phyloP scores from a whole-genome alignment of 176 grass and related monocot species.

The Panicum miliaceum region DNA sequence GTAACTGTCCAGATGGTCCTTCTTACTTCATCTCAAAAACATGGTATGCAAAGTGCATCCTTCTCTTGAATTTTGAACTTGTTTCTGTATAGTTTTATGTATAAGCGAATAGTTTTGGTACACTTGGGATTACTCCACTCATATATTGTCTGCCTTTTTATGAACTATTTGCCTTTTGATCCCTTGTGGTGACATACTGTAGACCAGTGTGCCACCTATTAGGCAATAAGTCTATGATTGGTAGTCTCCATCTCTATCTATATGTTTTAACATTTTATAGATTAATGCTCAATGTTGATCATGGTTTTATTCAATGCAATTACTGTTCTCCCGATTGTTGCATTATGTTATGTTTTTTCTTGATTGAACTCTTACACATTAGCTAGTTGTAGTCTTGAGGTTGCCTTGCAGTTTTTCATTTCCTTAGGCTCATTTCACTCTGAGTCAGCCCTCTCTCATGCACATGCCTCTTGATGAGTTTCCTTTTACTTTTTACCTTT shows the following conservation, averaged over 20 bases:
- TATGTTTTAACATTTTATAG: slow-evolving; percentile 19
- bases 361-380: not conserved
- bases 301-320: slow-evolving; percentile 20
- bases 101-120: slow-evolving; percentile 8
- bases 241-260: slow-evolving; percentile 14
- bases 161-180: slow-evolving; percentile 10
- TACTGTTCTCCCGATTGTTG: not conserved
- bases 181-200: slow-evolving; percentile 1
- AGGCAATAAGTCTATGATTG: not conserved
- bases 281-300: slow-evolving; percentile 16
- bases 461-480: not conserved
- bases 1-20: slow-evolving; percentile 57
- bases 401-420: slow-evolving; percentile 13
- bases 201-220: not conserved
- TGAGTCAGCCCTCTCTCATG: slow-evolving; percentile 3
- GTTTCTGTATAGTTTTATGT: slow-evolving; percentile 9
- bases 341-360: slow-evolving; percentile 21
- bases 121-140: slow-evolving; percentile 5
- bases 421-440: not conserved
- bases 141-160: slow-evolving; percentile 16
- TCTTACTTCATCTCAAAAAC: slow-evolving; percentile 84
- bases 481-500: not conserved
- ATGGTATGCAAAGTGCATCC: slow-evolving; percentile 62
- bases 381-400: slow-evolving; percentile 32
- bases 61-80: slow-evolving; percentile 35